These are phyloP conservation scores for Saccharomycopsis amapae DNA, from an alignment of 805 yeast genomes.

Conservation along the genomic window DNA sequence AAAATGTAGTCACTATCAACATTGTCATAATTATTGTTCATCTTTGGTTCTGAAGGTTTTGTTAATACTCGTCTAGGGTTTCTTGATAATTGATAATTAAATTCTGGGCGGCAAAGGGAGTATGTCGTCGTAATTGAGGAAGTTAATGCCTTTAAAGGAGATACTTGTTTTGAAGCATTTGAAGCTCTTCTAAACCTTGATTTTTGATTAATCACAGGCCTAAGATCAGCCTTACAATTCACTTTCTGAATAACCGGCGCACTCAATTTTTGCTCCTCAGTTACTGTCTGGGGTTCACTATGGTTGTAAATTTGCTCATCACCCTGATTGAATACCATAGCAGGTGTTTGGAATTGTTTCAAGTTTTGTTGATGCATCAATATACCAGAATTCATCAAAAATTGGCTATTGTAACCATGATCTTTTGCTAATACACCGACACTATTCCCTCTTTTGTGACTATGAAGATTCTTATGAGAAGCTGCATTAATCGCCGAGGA, in stretches of 20 bases:
- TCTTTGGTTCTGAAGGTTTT: slow-evolving; percentile 79
- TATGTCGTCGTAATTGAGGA: slow-evolving; percentile 72
- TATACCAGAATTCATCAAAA: slow-evolving; percentile 13
- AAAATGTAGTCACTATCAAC: slow-evolving; percentile 84
- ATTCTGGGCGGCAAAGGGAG: slow-evolving; percentile 75
- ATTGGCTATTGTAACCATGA: slow-evolving; percentile 9
- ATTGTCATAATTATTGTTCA: slow-evolving; percentile 81
- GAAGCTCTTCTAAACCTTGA: slow-evolving; percentile 71
- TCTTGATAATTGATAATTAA: slow-evolving; percentile 72
- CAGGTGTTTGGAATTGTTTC: too few relatives aligned
- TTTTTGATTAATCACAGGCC: slow-evolving; percentile 51
- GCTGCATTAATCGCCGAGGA: slow-evolving; percentile 7
- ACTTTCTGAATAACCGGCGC: slow-evolving; percentile 46
- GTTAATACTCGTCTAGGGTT: slow-evolving; percentile 92
- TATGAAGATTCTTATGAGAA: neutral
- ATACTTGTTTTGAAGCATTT: slow-evolving; percentile 49
- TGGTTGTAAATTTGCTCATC: slow-evolving; percentile 28
- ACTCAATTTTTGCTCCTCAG: slow-evolving; percentile 27
- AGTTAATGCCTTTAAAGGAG: slow-evolving; percentile 79
- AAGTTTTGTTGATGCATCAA: slow-evolving; percentile 23
- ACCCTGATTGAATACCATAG: too few relatives aligned
- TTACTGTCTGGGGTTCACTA: slow-evolving; percentile 30
- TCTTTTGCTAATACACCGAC: slow-evolving; percentile 8
- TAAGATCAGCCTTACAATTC: slow-evolving; percentile 41
- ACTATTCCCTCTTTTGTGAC: slow-evolving; percentile 22